phyloP scores from a whole-genome alignment of 352 stramenopile species.

The Phytophthora melonis region DNA sequence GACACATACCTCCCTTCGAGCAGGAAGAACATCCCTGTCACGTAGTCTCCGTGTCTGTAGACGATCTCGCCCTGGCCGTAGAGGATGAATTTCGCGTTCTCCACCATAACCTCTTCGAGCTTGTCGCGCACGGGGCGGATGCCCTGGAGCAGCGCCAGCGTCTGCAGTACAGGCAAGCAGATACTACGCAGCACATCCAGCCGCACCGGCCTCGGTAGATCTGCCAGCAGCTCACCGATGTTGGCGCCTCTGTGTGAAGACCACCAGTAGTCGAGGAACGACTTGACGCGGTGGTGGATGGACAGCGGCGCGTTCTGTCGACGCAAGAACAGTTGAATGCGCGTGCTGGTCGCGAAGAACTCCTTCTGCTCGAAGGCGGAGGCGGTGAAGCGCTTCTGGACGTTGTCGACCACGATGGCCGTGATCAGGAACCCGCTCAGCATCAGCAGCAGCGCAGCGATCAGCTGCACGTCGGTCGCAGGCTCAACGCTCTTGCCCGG shows the following conservation, averaged over 20 bases:
- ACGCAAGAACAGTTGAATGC: slow-evolving; percentile 62
- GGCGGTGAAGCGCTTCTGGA: slow-evolving; percentile 60
- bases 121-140: slow-evolving; percentile 42
- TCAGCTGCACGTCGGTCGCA: slow-evolving; percentile 40
- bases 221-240: slow-evolving; percentile 51
- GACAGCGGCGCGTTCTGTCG: slow-evolving; percentile 54
- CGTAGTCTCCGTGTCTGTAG: slow-evolving; percentile 62
- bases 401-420: slow-evolving; percentile 51
- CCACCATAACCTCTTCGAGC: slow-evolving; percentile 51
- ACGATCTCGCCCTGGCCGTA: slow-evolving; percentile 66
- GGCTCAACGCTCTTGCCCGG: slow-evolving; percentile 56
- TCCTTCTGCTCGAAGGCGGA: slow-evolving; percentile 65
- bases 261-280: slow-evolving; percentile 75
- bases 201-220: slow-evolving; percentile 53
- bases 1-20: slow-evolving; percentile 63
- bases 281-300: slow-evolving; percentile 60
- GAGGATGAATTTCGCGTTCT: slow-evolving; percentile 56
- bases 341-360: slow-evolving; percentile 54
- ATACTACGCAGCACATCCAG: slow-evolving; percentile 56
- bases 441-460: slow-evolving; percentile 51
- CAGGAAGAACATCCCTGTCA: slow-evolving; percentile 63
- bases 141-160: slow-evolving; percentile 43
- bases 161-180: slow-evolving; percentile 52
- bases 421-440: slow-evolving; percentile 50
- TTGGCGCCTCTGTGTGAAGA: slow-evolving; percentile 60